A percentile compares a stretch with the other conserved stretches of the same genome.
These are phyloP conservation scores for Keithomyces neogunnii DNA, from an alignment of 2,329 filamentous ascomycete species.

Conservation along the genomic window DNA sequence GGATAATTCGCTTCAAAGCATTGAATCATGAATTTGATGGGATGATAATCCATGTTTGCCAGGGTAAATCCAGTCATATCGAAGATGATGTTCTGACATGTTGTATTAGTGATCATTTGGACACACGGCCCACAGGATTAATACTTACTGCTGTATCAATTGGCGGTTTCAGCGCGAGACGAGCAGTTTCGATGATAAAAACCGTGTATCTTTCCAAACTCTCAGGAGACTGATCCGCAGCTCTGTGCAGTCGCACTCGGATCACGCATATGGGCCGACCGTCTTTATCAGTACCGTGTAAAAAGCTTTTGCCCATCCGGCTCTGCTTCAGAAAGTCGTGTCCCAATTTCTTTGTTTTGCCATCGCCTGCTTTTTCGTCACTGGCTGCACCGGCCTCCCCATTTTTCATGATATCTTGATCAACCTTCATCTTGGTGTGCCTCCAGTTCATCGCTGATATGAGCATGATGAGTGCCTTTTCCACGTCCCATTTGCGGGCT, in stretches of 20 bases:
- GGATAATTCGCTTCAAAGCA: conserved; percentile 99
- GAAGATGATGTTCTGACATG: conserved; percentile 71
- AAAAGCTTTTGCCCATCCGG: conserved; percentile 83
- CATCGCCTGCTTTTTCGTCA: conserved; percentile 46
- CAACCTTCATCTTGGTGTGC: conserved; percentile 72
- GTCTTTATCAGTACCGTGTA: conserved; percentile 78
- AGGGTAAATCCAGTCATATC: conserved; percentile 93
- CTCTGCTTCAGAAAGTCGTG: conserved; percentile 77
- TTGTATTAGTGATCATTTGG: neutral
- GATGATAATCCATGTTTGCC: conserved; percentile 96
- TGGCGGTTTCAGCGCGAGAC: conserved; percentile 69
- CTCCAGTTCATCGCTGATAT: conserved; percentile 94
- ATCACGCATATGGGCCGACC: conserved; percentile 84
- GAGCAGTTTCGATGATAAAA: conserved; percentile 88
- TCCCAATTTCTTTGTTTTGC: conserved; percentile 54
- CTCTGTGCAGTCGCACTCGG: conserved; percentile 70
- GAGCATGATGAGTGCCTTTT: conserved; percentile 89
- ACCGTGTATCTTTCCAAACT: conserved; percentile 85
- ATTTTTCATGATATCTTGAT: conserved; percentile 74
- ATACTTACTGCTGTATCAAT: conserved; percentile 82
- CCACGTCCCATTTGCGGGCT: conserved; percentile 92
- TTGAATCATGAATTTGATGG: conserved; percentile 99
- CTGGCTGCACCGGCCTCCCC: conserved; percentile 63
- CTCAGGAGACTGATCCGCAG: conserved; percentile 73
- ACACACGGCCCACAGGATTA: neutral